phyloP scores from a whole-genome alignment of 768 basidiomycete species.

The Boletus rubroflammeus region DNA sequence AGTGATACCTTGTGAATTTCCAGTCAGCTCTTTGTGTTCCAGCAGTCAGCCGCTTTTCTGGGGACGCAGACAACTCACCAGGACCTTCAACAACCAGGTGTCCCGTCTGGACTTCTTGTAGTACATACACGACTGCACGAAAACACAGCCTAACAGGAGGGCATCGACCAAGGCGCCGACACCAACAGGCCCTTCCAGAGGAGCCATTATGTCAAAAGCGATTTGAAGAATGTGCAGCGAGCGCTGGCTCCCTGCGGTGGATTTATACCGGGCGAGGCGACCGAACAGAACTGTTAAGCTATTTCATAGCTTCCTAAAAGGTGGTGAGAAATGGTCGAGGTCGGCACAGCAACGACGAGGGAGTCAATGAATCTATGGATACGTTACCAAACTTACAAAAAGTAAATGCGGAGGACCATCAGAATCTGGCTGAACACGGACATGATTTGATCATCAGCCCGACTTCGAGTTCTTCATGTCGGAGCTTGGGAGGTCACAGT shows the following conservation, averaged over 20 bases:
- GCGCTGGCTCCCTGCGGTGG: neutral
- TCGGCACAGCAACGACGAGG: slow-evolving; percentile 14
- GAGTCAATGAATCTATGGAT: neutral
- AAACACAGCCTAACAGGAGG: slow-evolving; percentile 21
- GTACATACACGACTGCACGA: slow-evolving; percentile 27
- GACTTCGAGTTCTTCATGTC: slow-evolving; percentile 16
- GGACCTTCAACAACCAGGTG: slow-evolving; percentile 7
- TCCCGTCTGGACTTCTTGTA: slow-evolving; percentile 19
- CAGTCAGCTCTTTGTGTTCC: neutral
- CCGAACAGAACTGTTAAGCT: slow-evolving; percentile 6
- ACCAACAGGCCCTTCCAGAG: slow-evolving; percentile 26
- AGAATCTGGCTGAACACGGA: slow-evolving; percentile 11
- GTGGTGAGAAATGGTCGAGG: neutral
- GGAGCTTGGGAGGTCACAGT: slow-evolving; percentile 13
- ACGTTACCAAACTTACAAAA: slow-evolving; percentile 16
- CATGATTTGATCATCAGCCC: neutral
- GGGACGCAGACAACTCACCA: slow-evolving; percentile 15
- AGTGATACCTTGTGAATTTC: slow-evolving; percentile 11
- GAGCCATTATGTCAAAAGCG: slow-evolving; percentile 11
- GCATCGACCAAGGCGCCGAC: slow-evolving; percentile 22
- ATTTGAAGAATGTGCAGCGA: neutral
- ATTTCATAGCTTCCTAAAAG: slow-evolving; percentile 8
- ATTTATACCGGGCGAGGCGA: slow-evolving; percentile 16
- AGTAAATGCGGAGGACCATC: slow-evolving; percentile 6
- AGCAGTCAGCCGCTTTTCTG: neutral